Base-by-base conservation (phyloP, 1,284 basidiomycete genomes). In the Apiotrichum domesticum region DNA sequence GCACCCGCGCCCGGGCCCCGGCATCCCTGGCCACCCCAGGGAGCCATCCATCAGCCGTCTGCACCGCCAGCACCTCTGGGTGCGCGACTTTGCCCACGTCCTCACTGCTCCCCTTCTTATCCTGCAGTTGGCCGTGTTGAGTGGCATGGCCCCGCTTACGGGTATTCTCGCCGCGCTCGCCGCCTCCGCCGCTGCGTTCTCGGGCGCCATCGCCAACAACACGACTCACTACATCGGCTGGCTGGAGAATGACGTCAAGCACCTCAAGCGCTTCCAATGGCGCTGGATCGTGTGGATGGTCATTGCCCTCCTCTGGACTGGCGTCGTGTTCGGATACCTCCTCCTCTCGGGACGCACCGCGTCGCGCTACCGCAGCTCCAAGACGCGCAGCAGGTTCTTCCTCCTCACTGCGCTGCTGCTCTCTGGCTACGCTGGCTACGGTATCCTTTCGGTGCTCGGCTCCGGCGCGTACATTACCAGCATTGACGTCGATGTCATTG, bases 401-500 rank as follows among this genome's bases (percentile, higher is more conserved):
- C 66, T 75, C 41, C 62, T 71, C 42, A 35, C 63, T 1, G 57
- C 47, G 15, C 66, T 67, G 54, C 21, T 21, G 13, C 8, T 65
- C 69, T 46, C 61, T 70, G 37, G 8, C 35, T 74, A 66, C 68
- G 62, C 63, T 33, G 71, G 63, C 46, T 72, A 73, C 64, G 69
- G 71, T 10, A 59, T 75, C 62, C 55, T 76, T 61, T 69, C 65
- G 53, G 63, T 63, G 55, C 58, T 74, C 39, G 63, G 68, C 52
- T 65, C 71, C 51, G 71, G 66, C 9, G 55, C 66, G 54, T 69
- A 72, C 66, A 63, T 64, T 47, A 58, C 73, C 61, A 54, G 56
- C 46, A 66, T 73, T 57, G 62, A 75, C 58, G 66, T 67, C 15
- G 72, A 77, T 62, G 64, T 72, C 54, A 75, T 77, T 63, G 62